phyloP scores from a whole-genome alignment of 768 basidiomycete genomes.

The Leccinum olivaceopallidum region DNA sequence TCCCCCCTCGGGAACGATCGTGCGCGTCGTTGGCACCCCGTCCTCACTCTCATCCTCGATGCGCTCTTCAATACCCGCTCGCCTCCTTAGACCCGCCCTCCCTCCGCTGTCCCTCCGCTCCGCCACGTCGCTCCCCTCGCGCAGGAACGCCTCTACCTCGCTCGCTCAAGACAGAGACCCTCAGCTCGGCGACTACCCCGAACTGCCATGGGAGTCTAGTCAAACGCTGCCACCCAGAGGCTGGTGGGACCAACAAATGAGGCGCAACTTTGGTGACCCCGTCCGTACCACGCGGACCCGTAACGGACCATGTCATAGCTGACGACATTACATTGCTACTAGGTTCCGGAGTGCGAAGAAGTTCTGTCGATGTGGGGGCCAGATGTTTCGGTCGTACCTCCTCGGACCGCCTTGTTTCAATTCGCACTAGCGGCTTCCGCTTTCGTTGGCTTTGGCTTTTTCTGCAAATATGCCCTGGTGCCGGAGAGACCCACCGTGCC shows the following conservation, averaged over 20 bases:
- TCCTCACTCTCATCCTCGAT: conserved; percentile 19
- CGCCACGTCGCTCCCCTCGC: neutral
- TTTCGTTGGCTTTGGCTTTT: conserved; percentile 64
- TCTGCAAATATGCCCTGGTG: conserved; percentile 53
- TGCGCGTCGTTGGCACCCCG: neutral
- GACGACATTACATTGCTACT: conserved; percentile 32
- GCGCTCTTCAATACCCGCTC: conserved; percentile 10
- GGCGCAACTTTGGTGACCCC: conserved; percentile 80
- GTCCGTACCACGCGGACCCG: conserved; percentile 40
- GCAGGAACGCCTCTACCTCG: conserved; percentile 18
- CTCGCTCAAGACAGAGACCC: conserved; percentile 50
- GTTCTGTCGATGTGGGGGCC: conserved; percentile 87
- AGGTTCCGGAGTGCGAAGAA: conserved; percentile 84
- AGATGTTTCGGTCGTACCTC: conserved; percentile 63
- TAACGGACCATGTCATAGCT: conserved; percentile 10
- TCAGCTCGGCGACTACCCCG: conserved; percentile 72
- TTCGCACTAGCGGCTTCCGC: conserved; percentile 60
- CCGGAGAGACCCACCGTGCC: conserved; percentile 67
- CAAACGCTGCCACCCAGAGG: conserved; percentile 64
- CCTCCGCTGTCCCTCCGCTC: conserved; percentile 1
- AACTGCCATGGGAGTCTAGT: conserved; percentile 64
- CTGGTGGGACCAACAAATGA: conserved; percentile 76
- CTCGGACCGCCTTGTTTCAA: conserved; percentile 61
- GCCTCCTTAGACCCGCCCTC: conserved; percentile 18
- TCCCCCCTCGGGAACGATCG: conserved; percentile 14